Base-by-base conservation (phyloP, 176 grass and related monocot genomes). In the Zea luxurians region DNA sequence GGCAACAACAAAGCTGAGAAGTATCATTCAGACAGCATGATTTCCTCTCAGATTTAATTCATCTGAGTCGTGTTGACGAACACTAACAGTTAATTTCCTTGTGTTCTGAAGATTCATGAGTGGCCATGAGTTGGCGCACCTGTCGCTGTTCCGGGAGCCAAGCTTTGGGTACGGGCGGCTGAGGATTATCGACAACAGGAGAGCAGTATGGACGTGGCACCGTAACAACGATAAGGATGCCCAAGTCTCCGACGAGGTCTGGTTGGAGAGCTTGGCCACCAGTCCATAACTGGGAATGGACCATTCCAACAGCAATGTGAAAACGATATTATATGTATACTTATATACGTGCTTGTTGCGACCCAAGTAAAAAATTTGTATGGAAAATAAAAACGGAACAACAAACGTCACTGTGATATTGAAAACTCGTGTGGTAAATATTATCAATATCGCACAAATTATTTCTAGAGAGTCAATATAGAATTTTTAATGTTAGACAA, bases 1-100 rank as follows among this genome's bases (percentile, higher is more conserved):
- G 92, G 92, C 8, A 95, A 95, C 82, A 66, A 80, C 38, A 84
- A 80, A 89, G 70, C 89, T 38, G 63, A 48, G 60, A 85, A 72
- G 89, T 94, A 94, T 7, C 10, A n/a, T 5, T 47, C 4, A 5
- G 17, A 35, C 10, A 0, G 13, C 9, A 20, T 18, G 2, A 42
- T 1, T 10, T 21, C 10, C n/a, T 46, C 4, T 46, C 63, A 8
- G 0, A 18, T 7, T 57, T 0, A 18, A 57, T 21, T 5, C 57
- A 21, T 10, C 3, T 10, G 8, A 20, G 37, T 4, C 6, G 4
- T 0, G 2, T 27, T 13, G 20, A 27, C 47, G 2, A 70, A 48
- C 13, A 64, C 35, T 70, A 47, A 70, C 16, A n/a, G 1, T 43
- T n/a, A 10, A 43, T 48, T 34, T 48, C 2, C 2, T 38, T 8